These are phyloP conservation scores for Vitis rupestris DNA, from an alignment of 164 flowering plant genomes.

Conservation along the genomic window DNA sequence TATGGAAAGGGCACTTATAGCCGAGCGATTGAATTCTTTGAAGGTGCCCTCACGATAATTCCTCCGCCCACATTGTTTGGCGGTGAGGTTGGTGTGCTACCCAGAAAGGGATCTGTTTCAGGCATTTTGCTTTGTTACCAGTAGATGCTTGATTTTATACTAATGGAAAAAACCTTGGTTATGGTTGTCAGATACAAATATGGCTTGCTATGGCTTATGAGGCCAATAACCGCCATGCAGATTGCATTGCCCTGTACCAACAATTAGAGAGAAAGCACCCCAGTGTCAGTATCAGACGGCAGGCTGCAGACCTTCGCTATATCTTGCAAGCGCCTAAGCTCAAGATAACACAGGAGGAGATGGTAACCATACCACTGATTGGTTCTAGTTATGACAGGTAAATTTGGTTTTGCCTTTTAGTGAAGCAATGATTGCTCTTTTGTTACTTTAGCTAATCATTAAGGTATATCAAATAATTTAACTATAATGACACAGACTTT, in stretches of 20 bases:
- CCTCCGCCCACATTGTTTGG: slow-evolving; percentile 84
- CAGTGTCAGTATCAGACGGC: slow-evolving; percentile 69
- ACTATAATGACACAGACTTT: neutral
- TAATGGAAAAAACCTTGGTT: slow-evolving; percentile 3
- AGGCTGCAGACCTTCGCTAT: slow-evolving; percentile 87
- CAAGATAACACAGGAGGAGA: slow-evolving; percentile 90
- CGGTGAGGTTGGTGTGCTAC: slow-evolving; percentile 74
- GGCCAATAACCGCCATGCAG: slow-evolving; percentile 85
- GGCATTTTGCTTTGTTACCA: neutral
- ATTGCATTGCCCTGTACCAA: slow-evolving; percentile 81
- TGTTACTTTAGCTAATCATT: neutral
- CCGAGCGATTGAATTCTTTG: slow-evolving; percentile 82
- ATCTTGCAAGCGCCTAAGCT: slow-evolving; percentile 94
- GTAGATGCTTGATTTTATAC: neutral
- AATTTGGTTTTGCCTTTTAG: slow-evolving; percentile 4
- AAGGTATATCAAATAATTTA: neutral
- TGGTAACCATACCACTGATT: slow-evolving; percentile 88
- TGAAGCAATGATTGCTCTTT: neutral
- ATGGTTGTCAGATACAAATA: slow-evolving; percentile 73
- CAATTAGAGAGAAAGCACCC: slow-evolving; percentile 82
- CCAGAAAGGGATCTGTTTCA: neutral
- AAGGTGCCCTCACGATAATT: slow-evolving; percentile 91
- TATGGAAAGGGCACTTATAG: slow-evolving; percentile 87
- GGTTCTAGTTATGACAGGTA: slow-evolving; percentile 92
- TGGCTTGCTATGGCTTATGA: slow-evolving; percentile 99